phyloP scores from a whole-genome alignment of 164 flowering plant species.

The Chimonanthus salicifolius region DNA sequence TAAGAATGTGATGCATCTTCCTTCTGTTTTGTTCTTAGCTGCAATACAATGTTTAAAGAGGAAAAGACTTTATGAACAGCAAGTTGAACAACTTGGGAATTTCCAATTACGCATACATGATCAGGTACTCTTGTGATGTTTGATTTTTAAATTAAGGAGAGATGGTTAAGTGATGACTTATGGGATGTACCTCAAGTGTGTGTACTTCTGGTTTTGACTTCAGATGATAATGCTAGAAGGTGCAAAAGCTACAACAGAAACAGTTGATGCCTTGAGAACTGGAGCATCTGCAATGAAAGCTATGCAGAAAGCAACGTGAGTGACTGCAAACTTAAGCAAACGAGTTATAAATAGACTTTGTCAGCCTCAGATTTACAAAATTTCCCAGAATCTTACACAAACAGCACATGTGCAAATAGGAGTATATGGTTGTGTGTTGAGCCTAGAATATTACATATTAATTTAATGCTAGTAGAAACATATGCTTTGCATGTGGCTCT shows the following conservation, averaged over 20 bases:
- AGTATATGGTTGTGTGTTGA: too few relatives aligned
- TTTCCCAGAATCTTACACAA: background rate
- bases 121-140: conserved; percentile 23
- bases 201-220: background rate
- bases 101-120: conserved; percentile 41
- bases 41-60: conserved; percentile 44
- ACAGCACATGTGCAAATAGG: background rate
- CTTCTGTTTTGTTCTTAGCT: conserved; percentile 16
- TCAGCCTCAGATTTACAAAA: background rate
- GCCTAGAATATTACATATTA: too few relatives aligned
- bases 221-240: conserved; percentile 46
- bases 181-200: background rate
- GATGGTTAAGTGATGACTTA: background rate
- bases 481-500: too few relatives aligned
- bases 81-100: conserved; percentile 41
- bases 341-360: background rate
- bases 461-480: background rate
- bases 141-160: too few relatives aligned
- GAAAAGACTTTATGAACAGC: conserved; percentile 37
- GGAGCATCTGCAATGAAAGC: conserved; percentile 48
- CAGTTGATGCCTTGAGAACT: conserved; percentile 43
- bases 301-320: conserved; percentile 46
- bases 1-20: background rate
- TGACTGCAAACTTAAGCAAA: background rate
- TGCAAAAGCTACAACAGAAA: conserved; percentile 44